phyloP scores from a whole-genome alignment of 441 rosid species.

The Jatropha multifida region DNA sequence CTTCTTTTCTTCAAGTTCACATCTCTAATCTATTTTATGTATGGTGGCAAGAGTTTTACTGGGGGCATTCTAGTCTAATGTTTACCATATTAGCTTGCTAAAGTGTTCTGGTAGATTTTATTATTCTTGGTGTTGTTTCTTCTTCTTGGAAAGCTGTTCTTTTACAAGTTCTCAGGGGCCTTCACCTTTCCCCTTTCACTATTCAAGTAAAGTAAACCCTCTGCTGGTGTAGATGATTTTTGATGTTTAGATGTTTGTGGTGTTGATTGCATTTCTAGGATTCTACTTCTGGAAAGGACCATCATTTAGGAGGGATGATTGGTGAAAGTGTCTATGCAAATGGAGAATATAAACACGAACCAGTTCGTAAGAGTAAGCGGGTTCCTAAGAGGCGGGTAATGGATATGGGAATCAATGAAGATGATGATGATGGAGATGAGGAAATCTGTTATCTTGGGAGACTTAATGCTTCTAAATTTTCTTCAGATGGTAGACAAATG shows the following conservation, averaged over 20 bases:
- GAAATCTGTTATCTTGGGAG: conserved; percentile 73
- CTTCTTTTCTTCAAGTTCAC: neutral
- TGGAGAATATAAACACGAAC: conserved; percentile 33
- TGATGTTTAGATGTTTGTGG: conserved; percentile 6
- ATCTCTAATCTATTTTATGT: neutral
- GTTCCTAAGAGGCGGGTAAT: conserved; percentile 64
- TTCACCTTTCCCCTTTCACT: neutral
- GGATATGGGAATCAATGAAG: conserved; percentile 54
- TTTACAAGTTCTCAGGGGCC: no score
- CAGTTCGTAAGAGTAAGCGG: conserved; percentile 65
- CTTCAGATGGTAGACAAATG: conserved; percentile 43
- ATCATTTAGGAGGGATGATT: conserved; percentile 33
- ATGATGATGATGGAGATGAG: conserved; percentile 49
- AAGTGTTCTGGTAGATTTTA: no score
- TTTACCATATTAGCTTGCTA: no score
- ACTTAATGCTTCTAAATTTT: conserved; percentile 45
- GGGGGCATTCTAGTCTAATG: no score
- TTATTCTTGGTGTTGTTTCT: no score
- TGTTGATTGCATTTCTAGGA: conserved; percentile 30
- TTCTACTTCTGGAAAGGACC: conserved; percentile 25
- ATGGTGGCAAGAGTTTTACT: neutral
- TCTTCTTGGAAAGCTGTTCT: no score
- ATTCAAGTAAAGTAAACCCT: neutral
- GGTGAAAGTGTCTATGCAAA: conserved; percentile 28
- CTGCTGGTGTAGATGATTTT: conserved; percentile 5